Base-by-base conservation (phyloP, 495 filamentous ascomycete species). In the Aspergillus coremiiformis region DNA sequence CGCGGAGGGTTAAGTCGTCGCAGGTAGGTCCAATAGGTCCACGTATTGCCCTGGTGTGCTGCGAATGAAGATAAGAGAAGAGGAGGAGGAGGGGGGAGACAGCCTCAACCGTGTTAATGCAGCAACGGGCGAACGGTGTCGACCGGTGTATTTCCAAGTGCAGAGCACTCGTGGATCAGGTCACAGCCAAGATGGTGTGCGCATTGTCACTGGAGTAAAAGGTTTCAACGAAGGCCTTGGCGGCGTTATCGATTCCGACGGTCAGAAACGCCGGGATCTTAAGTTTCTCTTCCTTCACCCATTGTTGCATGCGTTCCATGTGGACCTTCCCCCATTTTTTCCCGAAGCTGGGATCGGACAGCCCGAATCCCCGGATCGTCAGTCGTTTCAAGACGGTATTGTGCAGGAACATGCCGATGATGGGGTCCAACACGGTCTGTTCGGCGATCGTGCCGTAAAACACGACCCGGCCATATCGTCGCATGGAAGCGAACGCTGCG, bases 281-380 rank as follows among this genome's bases (percentile, higher is more conserved):
- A 71, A 96, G 80, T 6, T 80, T 79, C 4, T 89, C 89, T 2
- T 95, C 88, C 42, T 78, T 75, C 33, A 97, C 79, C 92, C 91
- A 97, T 73, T 89, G 76, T 58, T 82, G 73, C 49, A 96, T 73
- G 54, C 85, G 87, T 72, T 86, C 72, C 72, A 92, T 85, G 61
- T 94, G 89, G 58, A 93, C 87, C 66, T 79, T 68, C 24, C 61
- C 51, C 64, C 95, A 88, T 49, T 82, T 80, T 24, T 80, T 77
- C 1, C 85, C 87, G 67, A 95, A 83, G 43, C 83, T 72, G n/a
- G 65, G 52, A 56, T 85, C 82, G 26, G 62, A 53, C 27, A 84
- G 90, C 44, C 96, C 84, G 69, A 97, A 96, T 9, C 92, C 92
- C 57, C 83, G 81, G 58, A 85, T 75, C 12, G 64, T 79, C 24